Percentiles rank a stretch among this genome's conserved stretches.
Conservation (phyloP, 2,329 filamentous ascomycete genomes). For the Xylaria arbuscula region DNA sequence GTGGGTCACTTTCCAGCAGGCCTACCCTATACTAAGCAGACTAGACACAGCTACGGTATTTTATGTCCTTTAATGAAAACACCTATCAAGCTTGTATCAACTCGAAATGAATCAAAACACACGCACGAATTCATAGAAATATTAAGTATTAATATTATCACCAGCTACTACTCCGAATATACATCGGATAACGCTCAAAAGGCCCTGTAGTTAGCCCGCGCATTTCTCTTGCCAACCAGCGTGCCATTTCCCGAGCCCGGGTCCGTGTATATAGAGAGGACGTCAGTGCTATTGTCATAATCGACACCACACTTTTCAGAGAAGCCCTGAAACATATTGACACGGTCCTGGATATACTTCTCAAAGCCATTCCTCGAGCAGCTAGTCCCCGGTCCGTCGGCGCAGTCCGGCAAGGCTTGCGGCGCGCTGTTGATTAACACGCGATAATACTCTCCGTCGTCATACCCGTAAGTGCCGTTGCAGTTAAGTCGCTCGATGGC, state of each 20-base stretch:
- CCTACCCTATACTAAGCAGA: neutral
- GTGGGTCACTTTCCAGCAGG: neutral
- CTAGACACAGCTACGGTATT: too few relatives aligned
- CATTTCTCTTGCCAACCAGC: conserved; percentile 46
- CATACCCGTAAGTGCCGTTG: conserved; percentile 64
- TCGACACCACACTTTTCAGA: conserved; percentile 53
- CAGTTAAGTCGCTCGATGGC: conserved; percentile 74
- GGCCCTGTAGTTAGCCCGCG: conserved; percentile 25
- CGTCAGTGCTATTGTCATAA: conserved; percentile 48
- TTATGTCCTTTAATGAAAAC: too few relatives aligned
- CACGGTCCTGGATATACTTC: conserved; percentile 54
- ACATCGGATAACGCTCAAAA: too few relatives aligned
- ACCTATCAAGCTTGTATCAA: too few relatives aligned
- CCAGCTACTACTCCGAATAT: neutral
- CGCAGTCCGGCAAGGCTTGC: conserved; percentile 56
- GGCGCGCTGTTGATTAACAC: conserved; percentile 58
- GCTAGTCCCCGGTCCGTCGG: conserved; percentile 57
- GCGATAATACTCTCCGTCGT: conserved; percentile 63
- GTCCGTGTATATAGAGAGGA: conserved; percentile 47
- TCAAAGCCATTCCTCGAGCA: conserved; percentile 56
- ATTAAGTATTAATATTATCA: conserved; percentile 1
- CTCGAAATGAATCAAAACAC: too few relatives aligned
- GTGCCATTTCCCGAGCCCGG: conserved; percentile 45
- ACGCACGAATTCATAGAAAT: neutral
- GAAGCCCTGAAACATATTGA: conserved; percentile 55